Percentiles rank a stretch among this genome's conserved stretches.
Conservation (phyloP, 1,284 basidiomycete species). For the Ustilago lituana region DNA sequence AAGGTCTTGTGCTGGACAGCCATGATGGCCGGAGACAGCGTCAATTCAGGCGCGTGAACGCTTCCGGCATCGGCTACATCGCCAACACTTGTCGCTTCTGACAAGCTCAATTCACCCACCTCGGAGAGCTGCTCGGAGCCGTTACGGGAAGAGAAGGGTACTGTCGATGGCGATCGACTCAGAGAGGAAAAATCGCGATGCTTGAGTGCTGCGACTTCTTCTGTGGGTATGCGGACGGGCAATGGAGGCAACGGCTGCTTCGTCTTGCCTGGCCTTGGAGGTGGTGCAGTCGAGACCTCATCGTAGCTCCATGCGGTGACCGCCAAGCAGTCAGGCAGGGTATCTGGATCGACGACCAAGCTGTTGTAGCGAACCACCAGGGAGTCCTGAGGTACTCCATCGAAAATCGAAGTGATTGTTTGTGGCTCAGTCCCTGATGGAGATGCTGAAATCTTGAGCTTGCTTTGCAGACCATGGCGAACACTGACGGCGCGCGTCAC, state of each 20-base stretch:
- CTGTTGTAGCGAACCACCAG: conserved; percentile 83
- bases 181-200: conserved; percentile 30
- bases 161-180: conserved; percentile 32
- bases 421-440: not conserved
- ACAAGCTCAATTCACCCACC: conserved; percentile 16
- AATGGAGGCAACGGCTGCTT: not conserved
- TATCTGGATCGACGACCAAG: conserved; percentile 69
- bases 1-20: conserved; percentile 55
- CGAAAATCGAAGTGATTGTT: conserved; percentile 73
- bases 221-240: not conserved
- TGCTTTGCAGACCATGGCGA: conserved; percentile 55
- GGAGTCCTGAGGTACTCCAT: conserved; percentile 72
- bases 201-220: conserved; percentile 14
- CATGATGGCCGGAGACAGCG: conserved; percentile 46
- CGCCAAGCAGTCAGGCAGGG: conserved; percentile 69
- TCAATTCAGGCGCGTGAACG: not conserved
- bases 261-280: conserved; percentile 29
- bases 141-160: conserved; percentile 24
- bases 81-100: conserved; percentile 25
- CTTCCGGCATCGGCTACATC: conserved; percentile 8
- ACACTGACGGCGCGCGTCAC: conserved; percentile 44
- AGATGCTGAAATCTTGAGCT: conserved; percentile 23
- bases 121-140: conserved; percentile 33
- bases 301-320: conserved; percentile 68
- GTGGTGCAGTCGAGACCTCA: conserved; percentile 31